Percentiles rank a stretch among this genome's conserved stretches.
Evolutionary conservation across 1,139 yeast genomes (phyloP).

Genomic region (Debaryomycetaceae sp.): DNA sequence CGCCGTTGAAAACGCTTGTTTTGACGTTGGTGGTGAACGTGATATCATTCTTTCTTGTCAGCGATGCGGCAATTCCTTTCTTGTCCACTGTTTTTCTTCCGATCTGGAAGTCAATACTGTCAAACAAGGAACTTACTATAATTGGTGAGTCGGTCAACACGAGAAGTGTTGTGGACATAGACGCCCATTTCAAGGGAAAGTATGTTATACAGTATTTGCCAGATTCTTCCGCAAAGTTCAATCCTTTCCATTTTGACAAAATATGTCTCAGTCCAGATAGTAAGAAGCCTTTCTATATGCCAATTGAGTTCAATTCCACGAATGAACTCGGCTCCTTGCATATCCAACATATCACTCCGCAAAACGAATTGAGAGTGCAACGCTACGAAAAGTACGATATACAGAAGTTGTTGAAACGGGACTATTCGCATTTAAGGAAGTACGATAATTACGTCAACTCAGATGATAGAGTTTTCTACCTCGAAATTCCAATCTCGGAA

Average conservation of each 20-base stretch:
- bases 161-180: constrained; percentile 51
- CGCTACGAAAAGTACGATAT: constrained; percentile 61
- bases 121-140: constrained; percentile 61
- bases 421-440: constrained; percentile 34
- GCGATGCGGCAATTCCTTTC: constrained; percentile 36
- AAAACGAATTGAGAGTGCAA: constrained; percentile 42
- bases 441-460: constrained; percentile 18
- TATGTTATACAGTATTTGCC: constrained; percentile 87
- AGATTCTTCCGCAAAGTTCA: constrained; percentile 81
- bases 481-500: constrained; percentile 55
- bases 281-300: constrained; percentile 41
- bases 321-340: constrained; percentile 68
- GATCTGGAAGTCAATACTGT: constrained; percentile 46
- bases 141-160: constrained; percentile 53
- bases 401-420: constrained; percentile 37
- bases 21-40: constrained; percentile 33
- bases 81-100: constrained; percentile 24
- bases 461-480: constrained; percentile 39
- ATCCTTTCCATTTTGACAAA: constrained; percentile 62
- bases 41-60: constrained; percentile 41
- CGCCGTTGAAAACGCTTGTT: constrained; percentile 51
- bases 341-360: constrained; percentile 58
- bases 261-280: constrained; percentile 52
- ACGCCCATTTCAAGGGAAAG: constrained; percentile 78
- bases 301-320: constrained; percentile 80